Percentiles rank a stretch among this genome's conserved stretches.
Evolutionary conservation across 2,329 filamentous ascomycete species (phyloP).

Genomic region (Trichoderma sp.): DNA sequence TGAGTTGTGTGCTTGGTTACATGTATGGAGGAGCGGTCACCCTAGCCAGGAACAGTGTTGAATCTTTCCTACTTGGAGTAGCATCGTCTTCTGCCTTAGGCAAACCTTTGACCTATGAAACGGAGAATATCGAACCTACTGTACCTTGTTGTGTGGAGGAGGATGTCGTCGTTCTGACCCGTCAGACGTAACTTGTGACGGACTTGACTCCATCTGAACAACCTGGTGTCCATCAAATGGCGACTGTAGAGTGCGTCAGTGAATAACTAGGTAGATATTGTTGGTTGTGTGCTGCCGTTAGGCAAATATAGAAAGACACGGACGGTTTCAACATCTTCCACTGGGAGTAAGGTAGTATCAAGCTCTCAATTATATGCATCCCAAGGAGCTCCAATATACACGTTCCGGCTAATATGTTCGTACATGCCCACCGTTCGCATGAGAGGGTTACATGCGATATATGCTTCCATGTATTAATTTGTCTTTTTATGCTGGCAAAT

Average conservation of each 20-base stretch:
- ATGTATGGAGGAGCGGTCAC: background rate
- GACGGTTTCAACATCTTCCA: too few relatives aligned
- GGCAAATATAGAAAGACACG: too few relatives aligned
- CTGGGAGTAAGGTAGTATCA: background rate
- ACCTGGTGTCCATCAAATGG: too few relatives aligned
- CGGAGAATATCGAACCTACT: background rate
- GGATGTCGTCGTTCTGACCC: too few relatives aligned
- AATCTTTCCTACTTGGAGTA: background rate
- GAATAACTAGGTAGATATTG: too few relatives aligned
- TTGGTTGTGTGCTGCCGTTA: too few relatives aligned
- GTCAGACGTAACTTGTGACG: too few relatives aligned
- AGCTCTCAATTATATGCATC: background rate
- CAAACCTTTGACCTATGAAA: background rate
- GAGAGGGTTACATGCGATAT: background rate
- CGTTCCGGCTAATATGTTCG: background rate
- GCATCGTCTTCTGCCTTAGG: background rate
- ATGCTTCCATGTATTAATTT: background rate
- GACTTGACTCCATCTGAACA: too few relatives aligned
- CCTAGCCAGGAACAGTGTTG: too few relatives aligned
- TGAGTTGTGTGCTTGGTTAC: background rate
- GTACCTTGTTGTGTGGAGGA: background rate
- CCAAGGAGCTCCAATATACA: background rate
- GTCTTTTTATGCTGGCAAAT: background rate
- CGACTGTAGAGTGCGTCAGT: too few relatives aligned
- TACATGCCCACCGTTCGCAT: background rate